Conservation (phyloP, 1,139 yeast species). For the Candida sp. region DNA sequence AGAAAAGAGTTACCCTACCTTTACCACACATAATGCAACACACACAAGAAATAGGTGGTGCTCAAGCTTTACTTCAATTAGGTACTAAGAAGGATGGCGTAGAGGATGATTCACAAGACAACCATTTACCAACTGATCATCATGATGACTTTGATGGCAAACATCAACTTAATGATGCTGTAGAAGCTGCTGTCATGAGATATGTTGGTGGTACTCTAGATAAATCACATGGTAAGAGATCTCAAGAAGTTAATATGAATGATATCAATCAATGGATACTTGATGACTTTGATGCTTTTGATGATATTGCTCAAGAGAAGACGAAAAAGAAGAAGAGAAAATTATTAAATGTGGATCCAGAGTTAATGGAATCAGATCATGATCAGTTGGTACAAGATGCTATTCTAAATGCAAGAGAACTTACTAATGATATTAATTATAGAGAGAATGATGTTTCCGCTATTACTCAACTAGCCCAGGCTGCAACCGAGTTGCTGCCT, state of each 20-base stretch:
- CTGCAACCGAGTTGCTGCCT: constrained; percentile 21
- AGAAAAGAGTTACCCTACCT: constrained; percentile 2
- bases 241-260: constrained; percentile 11
- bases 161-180: constrained; percentile 49
- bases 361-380: constrained; percentile 48
- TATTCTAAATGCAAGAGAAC: constrained; percentile 60
- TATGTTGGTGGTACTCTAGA: constrained; percentile 63
- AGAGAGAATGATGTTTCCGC: constrained; percentile 12
- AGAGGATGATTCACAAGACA: constrained; percentile 5
- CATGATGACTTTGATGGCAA: constrained; percentile 21
- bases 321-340: constrained; percentile 13
- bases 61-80: constrained; percentile 42
- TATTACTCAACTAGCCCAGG: constrained; percentile 31
- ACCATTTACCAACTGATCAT: constrained; percentile 2
- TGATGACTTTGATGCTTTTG: constrained; percentile 8
- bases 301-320: constrained; percentile 1
- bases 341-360: constrained; percentile 49
- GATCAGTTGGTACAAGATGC: constrained; percentile 67
- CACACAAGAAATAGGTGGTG: constrained; percentile 44
- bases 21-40: constrained; percentile 5
- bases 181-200: constrained; percentile 73
- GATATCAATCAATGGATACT: constrained; percentile 52
- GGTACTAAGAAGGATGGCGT: constrained; percentile 24
- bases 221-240: constrained; percentile 9
- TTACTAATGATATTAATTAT: constrained; percentile 36